Base-by-base conservation (phyloP, 108 stramenopile genomes). In the Pseudonitzschia pungens region DNA sequence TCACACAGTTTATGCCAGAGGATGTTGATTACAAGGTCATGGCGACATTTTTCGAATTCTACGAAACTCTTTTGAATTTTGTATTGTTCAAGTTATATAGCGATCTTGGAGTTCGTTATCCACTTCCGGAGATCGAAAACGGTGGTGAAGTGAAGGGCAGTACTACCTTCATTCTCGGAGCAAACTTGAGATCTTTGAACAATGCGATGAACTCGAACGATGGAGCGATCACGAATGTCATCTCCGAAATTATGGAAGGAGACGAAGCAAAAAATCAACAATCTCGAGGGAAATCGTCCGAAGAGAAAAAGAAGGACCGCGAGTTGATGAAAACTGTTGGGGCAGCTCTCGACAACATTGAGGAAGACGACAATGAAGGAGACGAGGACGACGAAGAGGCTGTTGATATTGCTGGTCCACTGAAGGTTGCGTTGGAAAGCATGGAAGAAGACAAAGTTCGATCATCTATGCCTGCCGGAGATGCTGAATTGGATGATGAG, bases 11-110 rank as follows among this genome's bases (percentile, higher is more conserved):
- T 73, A 74, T 96, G 74, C 97, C 97, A 26, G 77, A 84, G 24
- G 98, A 97, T 73, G 98, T 99, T 41, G 99, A 99, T 77, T 97
- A 96, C 79, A 87, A 92, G 31, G 96, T 99, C 69, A 99, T 99
- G 98, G 65, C 90, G 28, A 99, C 99, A 14, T 99, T 99, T 78
- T 90, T 99, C 52, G 99, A 99, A 83, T 98, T 99, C 79, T 97
- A 99, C 75, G 97, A 98, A 73, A 90, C 91, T 12, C 76, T 98
- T 16, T 69, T 99, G 65, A 86, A 91, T 59, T 99, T 99, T 83
- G 97, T 96, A 10, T 71, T 99, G 69, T 99, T 83, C 91, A 98
- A 98, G 77, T 80, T 99, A 11, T 99, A 96, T 79, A 85, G 77
- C 53, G 91, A 87, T 41, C 55, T 94, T 31, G 98, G 96, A 40